Conservation (phyloP, 2,329 filamentous ascomycete species). For the Botrytis medusae region DNA sequence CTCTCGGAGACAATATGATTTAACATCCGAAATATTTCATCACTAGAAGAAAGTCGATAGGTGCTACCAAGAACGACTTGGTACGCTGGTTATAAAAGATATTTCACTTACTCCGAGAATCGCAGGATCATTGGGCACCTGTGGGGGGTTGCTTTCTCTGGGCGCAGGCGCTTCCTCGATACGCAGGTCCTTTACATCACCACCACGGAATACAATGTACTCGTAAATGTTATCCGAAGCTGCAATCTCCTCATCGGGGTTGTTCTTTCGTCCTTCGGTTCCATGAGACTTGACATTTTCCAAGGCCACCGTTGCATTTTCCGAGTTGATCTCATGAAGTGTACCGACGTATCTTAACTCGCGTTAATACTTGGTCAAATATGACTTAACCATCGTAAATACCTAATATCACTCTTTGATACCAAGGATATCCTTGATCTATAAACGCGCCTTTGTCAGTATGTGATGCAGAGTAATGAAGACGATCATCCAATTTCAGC, state of each 20-base stretch:
- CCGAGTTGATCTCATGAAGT: constrained; percentile 96
- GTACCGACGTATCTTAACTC: constrained; percentile 82
- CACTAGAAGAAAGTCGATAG: constrained; percentile 52
- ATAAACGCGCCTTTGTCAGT: constrained; percentile 35
- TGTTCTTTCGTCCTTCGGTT: constrained; percentile 83
- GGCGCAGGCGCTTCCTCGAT: constrained; percentile 80
- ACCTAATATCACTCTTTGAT: constrained; percentile 97
- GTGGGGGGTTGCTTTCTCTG: constrained; percentile 72
- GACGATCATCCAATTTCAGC: constrained; percentile 23
- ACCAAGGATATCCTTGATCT: constrained; percentile 95
- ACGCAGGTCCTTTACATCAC: constrained; percentile 95
- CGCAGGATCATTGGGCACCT: constrained; percentile 89
- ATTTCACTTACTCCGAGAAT: constrained; percentile 86
- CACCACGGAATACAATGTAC: constrained; percentile 97
- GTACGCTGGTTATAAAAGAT: constrained; percentile 22
- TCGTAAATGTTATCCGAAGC: constrained; percentile 90
- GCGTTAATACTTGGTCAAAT: constrained; percentile 24
- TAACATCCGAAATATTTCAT: constrained; percentile 99
- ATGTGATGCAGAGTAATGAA: constrained; percentile 22
- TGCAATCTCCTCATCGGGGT: constrained; percentile 77
- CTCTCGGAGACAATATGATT: constrained; percentile 82
- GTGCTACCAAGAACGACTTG: not conserved
- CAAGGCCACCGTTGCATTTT: constrained; percentile 92
- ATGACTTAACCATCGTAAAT: constrained; percentile 42
- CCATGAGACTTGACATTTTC: constrained; percentile 95